These are phyloP conservation scores for Alternaria viburni DNA, from an alignment of 2,329 filamentous ascomycete species.

Conservation along the genomic window DNA sequence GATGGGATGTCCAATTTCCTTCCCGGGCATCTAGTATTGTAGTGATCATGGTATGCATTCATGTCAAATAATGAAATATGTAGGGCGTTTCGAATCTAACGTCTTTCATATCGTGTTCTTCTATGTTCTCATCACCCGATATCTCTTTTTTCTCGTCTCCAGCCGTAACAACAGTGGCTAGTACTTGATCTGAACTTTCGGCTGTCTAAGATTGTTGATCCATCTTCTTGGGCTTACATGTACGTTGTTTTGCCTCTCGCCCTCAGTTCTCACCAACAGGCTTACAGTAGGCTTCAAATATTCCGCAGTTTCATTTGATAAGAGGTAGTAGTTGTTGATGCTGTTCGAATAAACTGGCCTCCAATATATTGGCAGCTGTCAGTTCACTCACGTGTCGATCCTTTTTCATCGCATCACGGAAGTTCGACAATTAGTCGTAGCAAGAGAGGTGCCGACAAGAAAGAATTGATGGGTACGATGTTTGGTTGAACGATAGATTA, in stretches of 20 bases:
- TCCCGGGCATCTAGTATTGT: neutral
- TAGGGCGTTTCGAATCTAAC: neutral
- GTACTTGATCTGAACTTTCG: neutral
- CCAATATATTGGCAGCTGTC: neutral
- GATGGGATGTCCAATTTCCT: neutral
- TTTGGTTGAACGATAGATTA: neutral
- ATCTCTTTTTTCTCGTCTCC: neutral
- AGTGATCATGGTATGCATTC: neutral
- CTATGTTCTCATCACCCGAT: neutral
- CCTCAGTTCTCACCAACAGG: neutral
- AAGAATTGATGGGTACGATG: neutral
- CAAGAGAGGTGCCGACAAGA: neutral
- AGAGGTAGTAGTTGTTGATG: neutral
- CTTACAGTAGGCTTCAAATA: neutral
- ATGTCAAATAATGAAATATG: neutral
- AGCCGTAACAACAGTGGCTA: neutral
- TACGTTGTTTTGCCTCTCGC: neutral
- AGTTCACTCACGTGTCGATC: neutral
- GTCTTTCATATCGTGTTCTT: rapidly evolving
- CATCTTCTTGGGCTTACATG: neutral
- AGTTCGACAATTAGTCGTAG: neutral
- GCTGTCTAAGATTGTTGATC: no score
- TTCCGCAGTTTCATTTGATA: neutral
- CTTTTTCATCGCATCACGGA: neutral
- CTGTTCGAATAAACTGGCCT: neutral